Conservation (phyloP, 495 filamentous ascomycete genomes). For the Hypoxylon fragiforme region DNA sequence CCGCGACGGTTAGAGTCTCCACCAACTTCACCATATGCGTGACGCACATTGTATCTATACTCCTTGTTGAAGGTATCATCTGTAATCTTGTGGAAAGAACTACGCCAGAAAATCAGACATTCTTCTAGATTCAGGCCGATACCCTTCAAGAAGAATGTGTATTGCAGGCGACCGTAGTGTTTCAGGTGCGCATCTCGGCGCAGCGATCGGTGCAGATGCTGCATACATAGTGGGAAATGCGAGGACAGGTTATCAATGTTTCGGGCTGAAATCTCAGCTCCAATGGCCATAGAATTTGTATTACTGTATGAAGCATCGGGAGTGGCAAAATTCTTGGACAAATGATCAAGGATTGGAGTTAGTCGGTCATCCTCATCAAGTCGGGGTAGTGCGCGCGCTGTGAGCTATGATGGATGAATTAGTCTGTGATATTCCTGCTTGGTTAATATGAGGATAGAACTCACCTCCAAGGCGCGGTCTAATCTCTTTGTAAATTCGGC, state of each 20-base stretch:
- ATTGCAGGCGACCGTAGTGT: constrained; percentile 92
- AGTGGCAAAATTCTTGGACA: constrained; percentile 88
- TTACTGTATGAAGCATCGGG: constrained; percentile 77
- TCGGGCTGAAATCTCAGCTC: constrained; percentile 74
- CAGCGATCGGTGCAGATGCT: constrained; percentile 79
- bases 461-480: constrained; percentile 79
- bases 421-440: not conserved
- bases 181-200: constrained; percentile 87
- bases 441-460: constrained; percentile 15
- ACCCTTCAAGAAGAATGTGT: constrained; percentile 96
- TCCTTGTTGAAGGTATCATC: constrained; percentile 95
- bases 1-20: constrained; percentile 86
- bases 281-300: constrained; percentile 53
- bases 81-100: constrained; percentile 75
- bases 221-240: constrained; percentile 96
- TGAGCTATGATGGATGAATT: constrained; percentile 59
- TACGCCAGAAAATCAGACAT: constrained; percentile 92
- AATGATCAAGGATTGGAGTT: constrained; percentile 88
- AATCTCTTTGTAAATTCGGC: constrained; percentile 79
- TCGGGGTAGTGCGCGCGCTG: constrained; percentile 83
- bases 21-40: constrained; percentile 92
- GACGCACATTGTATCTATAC: constrained; percentile 94
- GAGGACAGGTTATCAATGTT: constrained; percentile 80
- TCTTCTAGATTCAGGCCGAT: constrained; percentile 91
- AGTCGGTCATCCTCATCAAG: constrained; percentile 97